These are phyloP conservation scores for Daldinia caldariorum DNA, from an alignment of 495 filamentous ascomycete genomes.

Conservation along the genomic window DNA sequence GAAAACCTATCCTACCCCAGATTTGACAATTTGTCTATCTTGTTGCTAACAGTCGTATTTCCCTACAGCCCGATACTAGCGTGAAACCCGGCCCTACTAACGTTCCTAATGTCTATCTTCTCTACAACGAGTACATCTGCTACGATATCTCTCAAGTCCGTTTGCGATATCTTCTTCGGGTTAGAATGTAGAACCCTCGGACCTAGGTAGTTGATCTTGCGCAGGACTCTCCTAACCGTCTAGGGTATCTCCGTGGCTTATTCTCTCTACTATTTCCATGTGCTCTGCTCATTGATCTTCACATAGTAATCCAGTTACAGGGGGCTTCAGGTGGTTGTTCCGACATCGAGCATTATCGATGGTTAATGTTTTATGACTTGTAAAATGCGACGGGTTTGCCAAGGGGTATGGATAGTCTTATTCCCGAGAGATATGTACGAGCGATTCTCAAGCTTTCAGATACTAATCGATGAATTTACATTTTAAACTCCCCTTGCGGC, in stretches of 20 bases:
- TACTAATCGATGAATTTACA: background rate
- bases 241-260: background rate
- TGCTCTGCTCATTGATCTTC: background rate
- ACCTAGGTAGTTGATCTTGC: background rate
- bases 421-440: background rate
- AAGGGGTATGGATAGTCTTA: background rate
- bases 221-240: background rate
- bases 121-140: slow-evolving; percentile 79
- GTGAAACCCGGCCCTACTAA: slow-evolving; percentile 52
- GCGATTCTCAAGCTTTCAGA: background rate
- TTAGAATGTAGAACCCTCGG: slow-evolving; percentile 58
- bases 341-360: background rate
- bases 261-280: background rate
- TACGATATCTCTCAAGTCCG: slow-evolving; percentile 84
- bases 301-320: background rate
- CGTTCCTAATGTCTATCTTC: slow-evolving; percentile 49
- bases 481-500: background rate
- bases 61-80: slow-evolving; percentile 57
- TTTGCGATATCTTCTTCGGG: slow-evolving; percentile 78
- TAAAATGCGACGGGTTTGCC: background rate
- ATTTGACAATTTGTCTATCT: background rate
- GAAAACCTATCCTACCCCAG: slow-evolving; percentile 13
- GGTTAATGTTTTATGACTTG: background rate
- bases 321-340: background rate
- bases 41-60: slow-evolving; percentile 27